Evolutionary conservation across 1,284 basidiomycete species (phyloP), one percentile per base, ranked within the genome.

Genomic region (Ganoderma meredithae): DNA sequence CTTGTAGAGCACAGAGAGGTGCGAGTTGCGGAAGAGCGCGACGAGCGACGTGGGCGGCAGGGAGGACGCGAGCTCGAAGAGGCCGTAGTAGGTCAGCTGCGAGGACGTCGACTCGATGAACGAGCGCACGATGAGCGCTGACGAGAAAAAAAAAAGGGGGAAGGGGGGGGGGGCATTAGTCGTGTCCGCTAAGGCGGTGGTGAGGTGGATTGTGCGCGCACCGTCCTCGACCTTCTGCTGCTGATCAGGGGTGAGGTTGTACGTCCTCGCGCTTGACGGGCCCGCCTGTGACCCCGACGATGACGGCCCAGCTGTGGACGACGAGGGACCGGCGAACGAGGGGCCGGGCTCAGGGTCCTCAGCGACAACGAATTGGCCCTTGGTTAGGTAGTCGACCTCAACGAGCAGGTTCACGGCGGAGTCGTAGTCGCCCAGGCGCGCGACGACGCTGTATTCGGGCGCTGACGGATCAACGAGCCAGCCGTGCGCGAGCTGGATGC

Each of bases 21-120:
- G 96, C 0, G 94, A 95, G 80, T 91, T 95, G 67, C 96, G 90
- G 84, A 97, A 97, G 66, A 97, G 87, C 1, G 94, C 92, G 33
- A 90, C 89, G 33, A 94, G 87, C 3, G 87, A 79, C 22, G 86
- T 85, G 0, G 88, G 85, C 36, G 82, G 73, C 67, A 90, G 80
- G 3, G 83, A 80, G 7, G 88, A 85, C 0, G 87, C 87, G 63
- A 93, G 88, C 58, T 88, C 85, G 77, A 93, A 92, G 41, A 93
- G 83, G 0, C 90, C 96, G 63, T 94, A 86, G 75, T 96, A 97
- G 0, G 95, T 97, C 69, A 97, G 81, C 77, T 97, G 95, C 1
- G 94, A 95, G 63, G 87, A 85, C 0, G 92, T 91, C 31, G 81
- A 80, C 62, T 93, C 87, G 59, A 97, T 83, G 80, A 95, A 96